Base-by-base conservation (phyloP, 1,139 yeast genomes). In the Saccharomyces uvarum region DNA sequence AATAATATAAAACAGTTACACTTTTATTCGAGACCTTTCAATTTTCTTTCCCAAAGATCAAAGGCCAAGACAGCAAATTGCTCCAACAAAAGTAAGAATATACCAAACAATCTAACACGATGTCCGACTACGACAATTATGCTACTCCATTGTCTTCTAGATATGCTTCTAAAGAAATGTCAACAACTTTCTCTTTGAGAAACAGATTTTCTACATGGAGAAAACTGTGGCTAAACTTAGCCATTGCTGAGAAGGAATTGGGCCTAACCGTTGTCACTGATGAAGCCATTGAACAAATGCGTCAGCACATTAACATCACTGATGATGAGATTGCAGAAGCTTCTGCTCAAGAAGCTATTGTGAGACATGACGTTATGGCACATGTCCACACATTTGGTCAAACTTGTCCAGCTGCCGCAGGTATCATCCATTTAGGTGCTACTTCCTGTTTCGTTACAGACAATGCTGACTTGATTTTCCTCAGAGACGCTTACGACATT, bases 301-400 rank as follows among this genome's bases (percentile, higher is more conserved):
- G 80, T 60, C 72, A 78, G 24, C 86, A 93, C 71, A 76, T 91
- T 67, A 81, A 75, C 55, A 89, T 93, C 74, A 85, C 97, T 24
- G 98, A 93, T 71, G 93, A 88, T 63, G 98, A 95, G 69, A 89
- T 95, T 62, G 88, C 78, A 54, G 88, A 78, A 57, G 98, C 99
- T 49, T 77, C 93, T 54, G 82, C 82, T 67, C 98, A 93, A 76
- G 99, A 93, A 74, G 97, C 98, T 56, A 90, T 87, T 71, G 98
- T 93, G 55, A 87, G 99, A 77, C 99, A 93, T 74, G 99, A 93
- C 73, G 99, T 93, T 64, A 93, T 93, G 99, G 97, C 99, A 56
- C 99, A 93, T 67, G 98, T 93, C 58, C 99, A 95, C 70, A 88
- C 86, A 54, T 93, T 87, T 71, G 99, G 99, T 62, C 80, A 85